Conservation (phyloP, 75 land plant species). For the Gnetum montanum region DNA sequence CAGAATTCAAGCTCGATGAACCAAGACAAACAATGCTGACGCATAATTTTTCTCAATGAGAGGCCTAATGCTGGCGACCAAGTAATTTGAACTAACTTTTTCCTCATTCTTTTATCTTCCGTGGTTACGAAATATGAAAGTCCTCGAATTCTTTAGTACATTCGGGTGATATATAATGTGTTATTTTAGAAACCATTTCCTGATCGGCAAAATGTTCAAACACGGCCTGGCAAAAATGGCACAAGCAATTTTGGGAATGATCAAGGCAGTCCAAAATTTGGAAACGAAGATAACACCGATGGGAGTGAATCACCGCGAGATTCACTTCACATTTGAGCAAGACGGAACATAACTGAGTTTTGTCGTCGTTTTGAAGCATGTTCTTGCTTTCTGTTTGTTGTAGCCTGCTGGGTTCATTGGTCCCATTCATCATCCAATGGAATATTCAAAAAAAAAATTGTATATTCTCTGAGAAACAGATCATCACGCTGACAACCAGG, state of each 20-base stretch:
- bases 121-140: too few species aligned
- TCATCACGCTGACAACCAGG: too few species aligned
- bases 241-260: slow-evolving; percentile 20
- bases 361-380: too few species aligned
- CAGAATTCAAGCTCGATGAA: slow-evolving; percentile 94
- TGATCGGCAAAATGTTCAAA: slow-evolving; percentile 43
- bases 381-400: too few species aligned
- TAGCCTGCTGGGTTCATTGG: too few species aligned
- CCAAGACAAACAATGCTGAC: slow-evolving; percentile 87
- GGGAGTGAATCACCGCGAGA: slow-evolving; percentile 18
- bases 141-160: background rate
- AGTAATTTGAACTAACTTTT: slow-evolving; percentile 31
- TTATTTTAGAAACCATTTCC: slow-evolving; percentile 69
- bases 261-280: slow-evolving; percentile 26
- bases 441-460: too few species aligned
- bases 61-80: slow-evolving; percentile 90
- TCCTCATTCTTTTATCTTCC: background rate
- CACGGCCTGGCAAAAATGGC: slow-evolving; percentile 35
- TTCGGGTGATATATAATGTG: background rate
- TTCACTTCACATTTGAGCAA: slow-evolving; percentile 8
- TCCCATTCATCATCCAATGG: too few species aligned
- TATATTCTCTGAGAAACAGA: too few species aligned
- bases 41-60: slow-evolving; percentile 77
- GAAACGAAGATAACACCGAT: slow-evolving; percentile 21
- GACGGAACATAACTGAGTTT: too few species aligned